Evolutionary conservation across 140 eudicot species (phyloP), one percentile per base, ranked within the genome.

Genomic region (Ambrosia hybrid): DNA sequence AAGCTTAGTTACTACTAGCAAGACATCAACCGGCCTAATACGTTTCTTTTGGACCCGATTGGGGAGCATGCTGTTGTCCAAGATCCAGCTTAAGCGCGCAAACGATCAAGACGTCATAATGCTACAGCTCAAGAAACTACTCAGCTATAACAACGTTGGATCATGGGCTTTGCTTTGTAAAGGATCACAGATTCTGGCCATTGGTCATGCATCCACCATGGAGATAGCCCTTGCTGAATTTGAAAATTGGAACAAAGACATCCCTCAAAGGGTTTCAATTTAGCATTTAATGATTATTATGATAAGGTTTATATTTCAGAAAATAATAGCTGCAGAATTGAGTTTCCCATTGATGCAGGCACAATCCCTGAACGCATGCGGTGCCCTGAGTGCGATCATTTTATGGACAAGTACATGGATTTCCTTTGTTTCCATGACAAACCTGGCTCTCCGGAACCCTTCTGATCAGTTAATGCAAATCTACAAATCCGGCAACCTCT

Each of bases 41-140:
- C 82, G 89, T 89, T 87, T 70, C 89, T 87, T 87, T 21, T 87
- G 93, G 93, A 78, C 88, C 9, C 70, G 93, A 34, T 30, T 87
- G 0, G 93, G 84, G 67, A 87, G 89, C 84, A 87, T 87, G 93
- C 52, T 87, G 46, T 75, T 58, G 64, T 87, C 93, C 65, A 87
- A 84, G 73, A 73, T 87, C 17, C 87, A 87, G 64, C 80, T 82
- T 1, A 81, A 48, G 13, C 58, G 68, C 14, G 77, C 76, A 3
- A 78, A 84, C 12, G 85, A 84, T 65, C 82, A 57, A 16, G 93
- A 87, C 76, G 72, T 33, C 1, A 67, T 84, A 4, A 75, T 82
- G 78, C 83, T 73, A 6, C 90, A 87, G 36, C 77, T 87, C 77
- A 83, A 87, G 82, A 87, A 79, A 52, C 84, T 87, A 12, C 79